Evolutionary conservation across 1,284 basidiomycete genomes (phyloP).

Genomic region (Trichosporon sp.): DNA sequence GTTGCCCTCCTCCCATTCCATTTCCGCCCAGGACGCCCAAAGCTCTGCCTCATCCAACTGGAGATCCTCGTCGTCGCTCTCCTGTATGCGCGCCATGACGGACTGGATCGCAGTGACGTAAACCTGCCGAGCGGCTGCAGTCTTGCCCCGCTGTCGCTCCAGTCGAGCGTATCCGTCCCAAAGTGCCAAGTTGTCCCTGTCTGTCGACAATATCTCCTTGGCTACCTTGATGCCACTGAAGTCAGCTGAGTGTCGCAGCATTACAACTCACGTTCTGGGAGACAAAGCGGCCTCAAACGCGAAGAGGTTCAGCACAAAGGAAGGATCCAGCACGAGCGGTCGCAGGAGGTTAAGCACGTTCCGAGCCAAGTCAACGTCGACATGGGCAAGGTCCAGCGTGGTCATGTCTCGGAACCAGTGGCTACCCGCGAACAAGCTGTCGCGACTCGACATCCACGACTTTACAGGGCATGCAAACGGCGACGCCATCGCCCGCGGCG

Average conservation of each 20-base stretch:
- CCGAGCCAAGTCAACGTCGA: conserved; percentile 38
- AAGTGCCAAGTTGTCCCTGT: conserved; percentile 63
- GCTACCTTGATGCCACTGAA: conserved; percentile 58
- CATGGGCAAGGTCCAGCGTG: conserved; percentile 28
- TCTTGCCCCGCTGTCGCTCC: conserved; percentile 65
- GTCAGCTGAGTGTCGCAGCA: not conserved
- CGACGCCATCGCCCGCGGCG: conserved; percentile 12
- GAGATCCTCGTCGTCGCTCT: conserved; percentile 14
- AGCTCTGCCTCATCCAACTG: conserved; percentile 50
- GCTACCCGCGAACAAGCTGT: conserved; percentile 24
- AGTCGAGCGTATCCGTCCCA: conserved; percentile 81
- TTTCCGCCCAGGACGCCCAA: conserved; percentile 84
- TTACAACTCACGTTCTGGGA: conserved; percentile 30
- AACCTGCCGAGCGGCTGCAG: conserved; percentile 72
- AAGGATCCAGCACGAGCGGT: conserved; percentile 39
- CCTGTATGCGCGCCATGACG: conserved; percentile 22
- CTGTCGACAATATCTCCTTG: conserved; percentile 61
- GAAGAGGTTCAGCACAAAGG: conserved; percentile 45
- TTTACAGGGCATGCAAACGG: conserved; percentile 38
- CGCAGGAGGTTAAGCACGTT: conserved; percentile 33
- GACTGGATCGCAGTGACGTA: conserved; percentile 60
- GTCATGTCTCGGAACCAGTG: conserved; percentile 47
- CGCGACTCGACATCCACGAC: conserved; percentile 30
- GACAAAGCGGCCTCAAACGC: conserved; percentile 42
- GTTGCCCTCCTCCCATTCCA: conserved; percentile 58